phyloP scores from a whole-genome alignment of 345 rosid species.

The Euphorbia tirucalli region DNA sequence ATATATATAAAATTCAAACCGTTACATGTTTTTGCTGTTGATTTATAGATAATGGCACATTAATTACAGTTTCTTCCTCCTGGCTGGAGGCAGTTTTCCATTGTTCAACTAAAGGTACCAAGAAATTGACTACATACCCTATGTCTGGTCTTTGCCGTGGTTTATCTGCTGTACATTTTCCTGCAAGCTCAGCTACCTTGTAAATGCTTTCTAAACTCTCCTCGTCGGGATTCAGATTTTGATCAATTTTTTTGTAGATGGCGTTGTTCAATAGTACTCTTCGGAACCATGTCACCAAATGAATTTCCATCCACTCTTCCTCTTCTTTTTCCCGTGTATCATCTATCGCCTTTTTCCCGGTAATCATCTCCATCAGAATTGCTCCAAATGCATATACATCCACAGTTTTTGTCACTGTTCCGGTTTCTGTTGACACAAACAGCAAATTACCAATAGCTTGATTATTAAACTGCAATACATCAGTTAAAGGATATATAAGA shows the following conservation, averaged over 20 bases:
- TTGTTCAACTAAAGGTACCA: constrained; percentile 46
- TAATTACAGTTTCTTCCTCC: constrained; percentile 45
- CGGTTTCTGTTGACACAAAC: constrained; percentile 21
- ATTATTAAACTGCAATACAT: too few species aligned
- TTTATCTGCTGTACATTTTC: constrained; percentile 22
- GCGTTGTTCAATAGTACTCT: constrained; percentile 18
- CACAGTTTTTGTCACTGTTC: constrained; percentile 28
- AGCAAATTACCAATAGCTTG: too few species aligned
- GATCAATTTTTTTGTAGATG: constrained; percentile 15
- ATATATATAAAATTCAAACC: neutral
- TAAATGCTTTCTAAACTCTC: constrained; percentile 20
- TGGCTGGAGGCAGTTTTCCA: constrained; percentile 66
- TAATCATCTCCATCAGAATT: constrained; percentile 27
- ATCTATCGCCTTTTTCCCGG: constrained; percentile 27
- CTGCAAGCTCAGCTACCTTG: constrained; percentile 27
- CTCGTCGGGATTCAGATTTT: constrained; percentile 15
- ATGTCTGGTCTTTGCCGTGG: constrained; percentile 27
- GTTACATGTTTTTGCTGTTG: neutral
- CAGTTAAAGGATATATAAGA: too few species aligned
- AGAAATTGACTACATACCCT: constrained; percentile 26
- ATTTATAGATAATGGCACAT: neutral
- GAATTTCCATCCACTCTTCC: neutral
- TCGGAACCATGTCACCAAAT: constrained; percentile 29
- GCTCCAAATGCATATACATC: constrained; percentile 28
- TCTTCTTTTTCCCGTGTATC: neutral